Conservation (phyloP, 2,329 filamentous ascomycete genomes). For the Lasiodiplodia hormozganensis region DNA sequence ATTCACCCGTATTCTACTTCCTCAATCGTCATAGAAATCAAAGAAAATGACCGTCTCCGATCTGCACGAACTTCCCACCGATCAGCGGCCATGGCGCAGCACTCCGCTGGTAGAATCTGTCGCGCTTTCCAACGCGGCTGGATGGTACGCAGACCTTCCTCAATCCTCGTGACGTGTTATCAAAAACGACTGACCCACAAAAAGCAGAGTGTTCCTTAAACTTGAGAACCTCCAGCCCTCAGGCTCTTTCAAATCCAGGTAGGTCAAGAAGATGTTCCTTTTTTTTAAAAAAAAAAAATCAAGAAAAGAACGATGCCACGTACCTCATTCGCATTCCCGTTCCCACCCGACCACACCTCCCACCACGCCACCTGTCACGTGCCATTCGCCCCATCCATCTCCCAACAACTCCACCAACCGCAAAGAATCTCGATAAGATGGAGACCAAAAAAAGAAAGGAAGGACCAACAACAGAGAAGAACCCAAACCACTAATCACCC, state of each 20-base stretch:
- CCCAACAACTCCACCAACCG: not conserved
- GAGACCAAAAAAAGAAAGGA: not conserved
- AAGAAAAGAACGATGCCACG: not conserved
- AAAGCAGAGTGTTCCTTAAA: constrained; percentile 81
- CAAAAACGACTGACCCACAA: not conserved
- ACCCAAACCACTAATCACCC: not conserved
- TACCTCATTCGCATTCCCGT: not conserved
- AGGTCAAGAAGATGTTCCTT: not conserved
- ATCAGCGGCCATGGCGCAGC: constrained; percentile 66
- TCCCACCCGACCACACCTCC: not conserved
- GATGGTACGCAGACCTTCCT: constrained; percentile 65
- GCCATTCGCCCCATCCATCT: not conserved
- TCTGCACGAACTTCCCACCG: constrained; percentile 10
- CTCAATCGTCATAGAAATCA: not conserved
- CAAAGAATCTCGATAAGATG: no score
- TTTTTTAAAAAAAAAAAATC: not conserved
- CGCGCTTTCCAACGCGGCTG: constrained; percentile 71
- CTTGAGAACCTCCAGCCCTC: constrained; percentile 85
- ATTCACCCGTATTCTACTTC: not conserved
- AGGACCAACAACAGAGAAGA: not conserved
- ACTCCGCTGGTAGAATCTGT: constrained; percentile 74
- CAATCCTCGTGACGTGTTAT: not conserved
- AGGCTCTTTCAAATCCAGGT: constrained; percentile 79
- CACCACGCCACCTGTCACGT: not conserved
- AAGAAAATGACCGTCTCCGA: not conserved